phyloP scores from a whole-genome alignment of 345 rosid genomes.

The rapeseed (Brassica napus) region DNA sequence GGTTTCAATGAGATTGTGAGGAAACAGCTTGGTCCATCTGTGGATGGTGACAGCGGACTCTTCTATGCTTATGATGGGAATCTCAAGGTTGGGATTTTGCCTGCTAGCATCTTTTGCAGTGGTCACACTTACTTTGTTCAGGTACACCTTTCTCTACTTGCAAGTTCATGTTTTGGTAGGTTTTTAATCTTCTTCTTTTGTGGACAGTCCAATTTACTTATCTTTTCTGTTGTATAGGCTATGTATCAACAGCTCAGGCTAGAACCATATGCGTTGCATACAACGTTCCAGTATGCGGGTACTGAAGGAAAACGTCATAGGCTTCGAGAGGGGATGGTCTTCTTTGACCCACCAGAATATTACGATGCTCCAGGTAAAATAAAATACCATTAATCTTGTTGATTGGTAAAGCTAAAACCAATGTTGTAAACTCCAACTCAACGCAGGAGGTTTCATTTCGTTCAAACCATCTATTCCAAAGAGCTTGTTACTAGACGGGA shows the following conservation, averaged over 20 bases:
- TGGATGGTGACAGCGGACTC: conserved; percentile 73
- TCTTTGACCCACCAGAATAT: conserved; percentile 90
- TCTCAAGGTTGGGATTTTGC: conserved; percentile 90
- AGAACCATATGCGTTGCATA: conserved; percentile 93
- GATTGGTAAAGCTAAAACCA: too few relatives aligned
- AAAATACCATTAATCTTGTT: too few relatives aligned
- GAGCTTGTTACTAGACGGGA: conserved; percentile 79
- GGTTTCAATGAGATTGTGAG: conserved; percentile 86
- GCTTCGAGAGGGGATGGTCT: conserved; percentile 83
- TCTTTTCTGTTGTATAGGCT: conserved; percentile 58
- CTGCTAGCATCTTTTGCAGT: conserved; percentile 93
- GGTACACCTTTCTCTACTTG: conserved; percentile 46
- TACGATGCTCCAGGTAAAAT: conserved; percentile 77
- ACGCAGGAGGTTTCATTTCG: conserved; percentile 88
- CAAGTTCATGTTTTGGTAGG: neutral
- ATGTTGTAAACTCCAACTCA: conserved; percentile 14
- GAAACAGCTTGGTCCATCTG: conserved; percentile 87
- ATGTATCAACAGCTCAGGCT: conserved; percentile 82
- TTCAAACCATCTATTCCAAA: conserved; percentile 89
- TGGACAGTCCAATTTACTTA: neutral
- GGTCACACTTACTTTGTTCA: conserved; percentile 97
- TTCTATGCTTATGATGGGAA: conserved; percentile 88
- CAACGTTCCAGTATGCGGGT: conserved; percentile 96
- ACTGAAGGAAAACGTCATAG: conserved; percentile 98
- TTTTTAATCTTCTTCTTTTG: conserved; percentile 10